These are phyloP conservation scores for Oehlia diaphana DNA, from an alignment of 192 early-diverging fungal species.

Conservation along the genomic window DNA sequence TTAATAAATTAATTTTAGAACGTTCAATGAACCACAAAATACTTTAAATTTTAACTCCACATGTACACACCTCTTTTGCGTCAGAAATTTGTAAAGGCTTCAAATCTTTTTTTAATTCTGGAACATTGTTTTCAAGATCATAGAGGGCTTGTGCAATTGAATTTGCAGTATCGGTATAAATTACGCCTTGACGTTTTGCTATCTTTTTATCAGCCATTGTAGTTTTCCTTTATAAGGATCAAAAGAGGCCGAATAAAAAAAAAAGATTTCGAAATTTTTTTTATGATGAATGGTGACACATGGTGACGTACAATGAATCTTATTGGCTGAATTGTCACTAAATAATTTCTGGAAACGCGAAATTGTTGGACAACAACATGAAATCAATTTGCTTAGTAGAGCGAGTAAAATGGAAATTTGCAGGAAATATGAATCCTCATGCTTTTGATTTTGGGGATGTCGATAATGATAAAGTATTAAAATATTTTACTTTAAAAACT, in stretches of 20 bases:
- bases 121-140: slow-evolving; percentile 93
- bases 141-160: slow-evolving; percentile 93
- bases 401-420: slow-evolving; percentile 52
- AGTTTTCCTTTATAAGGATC: not conserved
- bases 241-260: not conserved
- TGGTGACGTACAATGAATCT: not conserved
- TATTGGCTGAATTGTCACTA: not conserved
- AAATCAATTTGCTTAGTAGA: slow-evolving; percentile 53
- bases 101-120: slow-evolving; percentile 97
- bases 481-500: not conserved
- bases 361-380: not conserved
- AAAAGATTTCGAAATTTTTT: not conserved
- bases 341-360: no score
- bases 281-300: not conserved
- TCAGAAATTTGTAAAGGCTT: slow-evolving; percentile 90
- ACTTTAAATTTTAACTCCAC: not conserved
- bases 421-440: slow-evolving; percentile 59
- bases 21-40: slow-evolving; percentile 3
- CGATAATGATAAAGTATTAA: slow-evolving; percentile 54
- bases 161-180: slow-evolving; percentile 75
- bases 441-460: slow-evolving; percentile 60
- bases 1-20: not conserved
- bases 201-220: slow-evolving; percentile 24
- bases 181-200: not conserved
- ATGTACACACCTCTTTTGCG: slow-evolving; percentile 85